Conservation (phyloP, 2,329 filamentous ascomycete genomes). For the Pyrenochaeta sp. region DNA sequence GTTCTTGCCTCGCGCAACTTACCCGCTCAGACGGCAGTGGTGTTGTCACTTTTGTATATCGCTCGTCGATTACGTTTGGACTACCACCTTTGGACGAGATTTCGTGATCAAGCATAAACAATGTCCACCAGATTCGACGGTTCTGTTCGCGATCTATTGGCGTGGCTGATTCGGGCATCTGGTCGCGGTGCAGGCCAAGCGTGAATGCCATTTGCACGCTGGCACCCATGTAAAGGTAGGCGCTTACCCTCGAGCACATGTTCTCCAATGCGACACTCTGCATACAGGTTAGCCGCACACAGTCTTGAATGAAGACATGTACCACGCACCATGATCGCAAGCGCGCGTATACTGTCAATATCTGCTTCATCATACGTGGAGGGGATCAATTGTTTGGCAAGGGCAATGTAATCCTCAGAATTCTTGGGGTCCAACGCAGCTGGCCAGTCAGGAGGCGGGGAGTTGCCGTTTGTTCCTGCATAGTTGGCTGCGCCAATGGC, state of each 20-base stretch:
- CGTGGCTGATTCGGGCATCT: conserved; percentile 35
- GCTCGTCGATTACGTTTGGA: conserved; percentile 45
- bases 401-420: conserved; percentile 43
- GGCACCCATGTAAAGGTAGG: conserved; percentile 49
- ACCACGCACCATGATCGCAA: conserved; percentile 43
- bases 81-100: conserved; percentile 47
- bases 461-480: conserved; percentile 29
- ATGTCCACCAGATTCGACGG: conserved; percentile 49
- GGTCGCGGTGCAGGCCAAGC: conserved; percentile 47
- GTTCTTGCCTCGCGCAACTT: neutral
- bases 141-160: conserved; percentile 44
- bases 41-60: conserved; percentile 41
- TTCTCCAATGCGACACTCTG: conserved; percentile 48
- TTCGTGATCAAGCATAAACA: conserved; percentile 47
- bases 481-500: conserved; percentile 42
- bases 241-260: conserved; percentile 43
- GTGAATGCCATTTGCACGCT: conserved; percentile 49
- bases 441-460: conserved; percentile 27
- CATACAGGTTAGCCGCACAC: conserved; percentile 10
- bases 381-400: conserved; percentile 45
- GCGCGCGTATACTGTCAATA: conserved; percentile 47
- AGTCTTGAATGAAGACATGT: neutral
- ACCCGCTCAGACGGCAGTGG: conserved; percentile 45
- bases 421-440: conserved; percentile 32
- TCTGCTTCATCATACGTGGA: conserved; percentile 48